Conservation (phyloP, 495 filamentous ascomycete genomes). For the Neurospora sp. region DNA sequence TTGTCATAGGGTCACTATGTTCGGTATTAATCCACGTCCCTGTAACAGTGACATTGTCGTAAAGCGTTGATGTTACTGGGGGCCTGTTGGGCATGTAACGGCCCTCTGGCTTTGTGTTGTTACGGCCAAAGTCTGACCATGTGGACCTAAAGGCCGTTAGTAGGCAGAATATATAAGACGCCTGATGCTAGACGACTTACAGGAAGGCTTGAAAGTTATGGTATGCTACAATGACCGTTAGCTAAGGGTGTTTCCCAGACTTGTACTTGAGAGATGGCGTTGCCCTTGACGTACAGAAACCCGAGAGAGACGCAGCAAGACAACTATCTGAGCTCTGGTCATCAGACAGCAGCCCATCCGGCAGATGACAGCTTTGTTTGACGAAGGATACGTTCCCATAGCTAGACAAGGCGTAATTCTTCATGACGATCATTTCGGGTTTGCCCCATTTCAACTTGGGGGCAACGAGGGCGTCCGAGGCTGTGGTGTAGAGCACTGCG, state of each 20-base stretch:
- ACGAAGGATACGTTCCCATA: conserved; percentile 52
- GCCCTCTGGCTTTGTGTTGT: conserved; percentile 25
- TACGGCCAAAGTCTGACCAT: conserved; percentile 38
- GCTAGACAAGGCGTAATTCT: conserved; percentile 43
- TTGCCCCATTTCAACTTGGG: conserved; percentile 51
- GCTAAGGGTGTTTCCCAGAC: background rate
- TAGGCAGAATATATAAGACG: background rate
- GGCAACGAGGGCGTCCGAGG: conserved; percentile 58
- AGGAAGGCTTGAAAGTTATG: conserved; percentile 27
- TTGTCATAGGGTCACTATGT: conserved; percentile 32
- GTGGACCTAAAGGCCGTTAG: background rate
- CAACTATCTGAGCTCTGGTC: conserved; percentile 40
- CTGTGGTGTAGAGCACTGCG: conserved; percentile 63
- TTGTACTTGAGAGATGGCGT: background rate
- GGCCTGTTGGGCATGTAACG: conserved; percentile 36
- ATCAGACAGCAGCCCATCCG: conserved; percentile 37
- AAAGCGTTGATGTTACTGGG: conserved; percentile 42
- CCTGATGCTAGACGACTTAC: conserved; percentile 2
- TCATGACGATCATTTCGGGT: conserved; percentile 32
- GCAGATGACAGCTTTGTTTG: conserved; percentile 44
- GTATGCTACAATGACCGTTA: conserved; percentile 12
- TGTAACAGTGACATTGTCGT: conserved; percentile 55
- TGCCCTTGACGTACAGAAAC: conserved; percentile 26
- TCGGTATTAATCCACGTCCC: conserved; percentile 50
- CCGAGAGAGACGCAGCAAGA: conserved; percentile 52